These are phyloP conservation scores for Przewalskia tangutica DNA, from an alignment of 257 asterid species.

Conservation along the genomic window DNA sequence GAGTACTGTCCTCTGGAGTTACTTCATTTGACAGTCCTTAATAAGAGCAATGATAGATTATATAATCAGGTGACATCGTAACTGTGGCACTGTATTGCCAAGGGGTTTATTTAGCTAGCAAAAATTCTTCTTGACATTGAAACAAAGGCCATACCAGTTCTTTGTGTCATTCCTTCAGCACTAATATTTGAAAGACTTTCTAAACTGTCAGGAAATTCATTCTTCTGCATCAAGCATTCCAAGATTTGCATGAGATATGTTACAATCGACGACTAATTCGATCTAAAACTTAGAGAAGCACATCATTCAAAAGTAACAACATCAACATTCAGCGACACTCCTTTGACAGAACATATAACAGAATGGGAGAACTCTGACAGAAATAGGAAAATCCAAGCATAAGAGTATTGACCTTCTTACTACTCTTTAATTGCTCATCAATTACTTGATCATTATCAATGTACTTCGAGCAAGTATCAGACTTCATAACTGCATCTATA, in stretches of 20 bases:
- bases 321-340: not conserved
- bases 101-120: constrained; percentile 1
- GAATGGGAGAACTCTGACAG: not conserved
- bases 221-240: constrained; percentile 37
- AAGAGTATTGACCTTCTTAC: constrained; percentile 29
- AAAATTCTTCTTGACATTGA: not conserved
- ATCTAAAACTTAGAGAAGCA: not conserved
- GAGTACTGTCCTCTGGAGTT: constrained; percentile 34
- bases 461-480: constrained; percentile 22
- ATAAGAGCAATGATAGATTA: constrained; percentile 2
- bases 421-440: constrained; percentile 25
- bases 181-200: constrained; percentile 26
- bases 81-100: not conserved
- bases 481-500: constrained; percentile 17
- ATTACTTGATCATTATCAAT: constrained; percentile 25
- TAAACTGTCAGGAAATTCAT: constrained; percentile 19
- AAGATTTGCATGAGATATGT: constrained; percentile 12
- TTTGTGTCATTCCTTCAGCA: constrained; percentile 27
- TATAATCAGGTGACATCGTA: not conserved
- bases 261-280: not conserved
- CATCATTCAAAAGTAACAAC: not conserved
- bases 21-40: constrained; percentile 42
- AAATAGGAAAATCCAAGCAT: not conserved
- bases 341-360: not conserved
- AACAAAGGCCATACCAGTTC: constrained; percentile 27